Evolutionary conservation across 805 yeast species (phyloP).

Genomic region (Lipomyces sp.): DNA sequence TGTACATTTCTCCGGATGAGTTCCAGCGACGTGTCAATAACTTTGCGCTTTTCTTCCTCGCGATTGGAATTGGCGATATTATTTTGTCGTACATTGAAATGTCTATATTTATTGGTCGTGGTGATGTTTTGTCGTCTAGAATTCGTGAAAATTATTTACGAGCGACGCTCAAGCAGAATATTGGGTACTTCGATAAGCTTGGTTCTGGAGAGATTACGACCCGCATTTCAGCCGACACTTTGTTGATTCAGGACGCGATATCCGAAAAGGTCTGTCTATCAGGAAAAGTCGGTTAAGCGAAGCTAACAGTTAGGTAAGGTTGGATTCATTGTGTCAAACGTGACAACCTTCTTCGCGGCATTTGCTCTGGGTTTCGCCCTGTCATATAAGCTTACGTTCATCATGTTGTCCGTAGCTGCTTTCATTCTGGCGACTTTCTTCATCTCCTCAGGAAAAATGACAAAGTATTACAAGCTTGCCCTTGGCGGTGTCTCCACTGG

Average conservation of each 20-base stretch:
- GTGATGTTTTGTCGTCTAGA: conserved; percentile 50
- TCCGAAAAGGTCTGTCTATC: conserved; percentile 44
- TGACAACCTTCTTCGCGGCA: conserved; percentile 50
- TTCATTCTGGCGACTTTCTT: conserved; percentile 44
- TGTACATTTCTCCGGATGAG: conserved; percentile 31
- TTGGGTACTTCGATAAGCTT: conserved; percentile 50
- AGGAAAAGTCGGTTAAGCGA: neutral
- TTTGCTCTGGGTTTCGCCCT: conserved; percentile 47
- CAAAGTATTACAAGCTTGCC: conserved; percentile 33
- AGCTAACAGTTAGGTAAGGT: conserved; percentile 6
- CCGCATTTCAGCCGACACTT: conserved; percentile 52
- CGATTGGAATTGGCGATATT: conserved; percentile 48
- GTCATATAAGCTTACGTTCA: conserved; percentile 48
- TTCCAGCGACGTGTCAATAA: conserved; percentile 47
- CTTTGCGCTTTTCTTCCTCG: conserved; percentile 48
- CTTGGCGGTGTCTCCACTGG: conserved; percentile 35
- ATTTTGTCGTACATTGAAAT: conserved; percentile 44
- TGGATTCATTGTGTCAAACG: conserved; percentile 46
- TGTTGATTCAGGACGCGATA: conserved; percentile 51
- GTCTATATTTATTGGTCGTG: conserved; percentile 47
- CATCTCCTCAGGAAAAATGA: conserved; percentile 44
- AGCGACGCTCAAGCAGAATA: conserved; percentile 49
- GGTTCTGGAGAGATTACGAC: conserved; percentile 53
- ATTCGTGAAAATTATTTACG: conserved; percentile 47
- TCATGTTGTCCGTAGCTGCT: conserved; percentile 46